A percentile compares a stretch with the other conserved stretches of the same genome.
Evolutionary conservation across 2,329 filamentous ascomycete genomes (phyloP).

Genomic region (Paracoccidioides lutzii): DNA sequence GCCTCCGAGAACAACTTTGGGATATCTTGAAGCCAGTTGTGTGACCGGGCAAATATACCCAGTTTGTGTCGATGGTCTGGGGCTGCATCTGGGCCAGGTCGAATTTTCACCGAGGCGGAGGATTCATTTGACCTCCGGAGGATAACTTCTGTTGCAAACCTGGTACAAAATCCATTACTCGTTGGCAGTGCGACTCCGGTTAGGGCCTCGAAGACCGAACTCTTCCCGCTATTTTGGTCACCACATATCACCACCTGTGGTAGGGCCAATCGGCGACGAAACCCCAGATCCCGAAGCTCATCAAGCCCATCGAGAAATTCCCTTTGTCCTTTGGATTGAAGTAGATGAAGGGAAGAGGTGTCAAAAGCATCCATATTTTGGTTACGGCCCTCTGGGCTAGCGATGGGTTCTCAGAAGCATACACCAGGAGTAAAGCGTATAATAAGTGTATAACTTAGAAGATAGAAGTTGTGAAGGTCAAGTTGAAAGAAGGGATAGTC

Average conservation of each 20-base stretch:
- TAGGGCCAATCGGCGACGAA: constrained; percentile 8
- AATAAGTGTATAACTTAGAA: not conserved
- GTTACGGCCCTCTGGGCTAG: not conserved
- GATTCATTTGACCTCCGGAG: constrained; percentile 25
- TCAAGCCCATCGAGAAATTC: constrained; percentile 12
- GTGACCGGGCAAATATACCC: constrained; percentile 11
- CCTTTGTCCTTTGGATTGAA: constrained; percentile 11
- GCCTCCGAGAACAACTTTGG: constrained; percentile 17
- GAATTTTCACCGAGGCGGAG: constrained; percentile 15
- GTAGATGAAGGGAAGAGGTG: constrained; percentile 4
- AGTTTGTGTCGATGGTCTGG: constrained; percentile 13
- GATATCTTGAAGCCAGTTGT: constrained; percentile 15
- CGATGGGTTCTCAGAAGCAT: not conserved
- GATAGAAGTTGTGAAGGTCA: not conserved
- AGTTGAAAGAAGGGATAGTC: not conserved
- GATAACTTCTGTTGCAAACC: constrained; percentile 48
- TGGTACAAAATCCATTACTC: constrained; percentile 42
- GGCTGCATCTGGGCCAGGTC: constrained; percentile 12
- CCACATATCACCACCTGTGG: constrained; percentile 12
- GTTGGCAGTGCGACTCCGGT: constrained; percentile 10
- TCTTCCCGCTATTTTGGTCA: constrained; percentile 11
- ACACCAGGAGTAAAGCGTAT: not conserved
- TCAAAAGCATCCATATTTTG: constrained; percentile 2
- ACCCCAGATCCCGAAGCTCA: constrained; percentile 11
- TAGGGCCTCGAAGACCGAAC: constrained; percentile 12